Evolutionary conservation across 768 basidiomycete species (phyloP).

Genomic region (Panaeolus cyanescens): DNA sequence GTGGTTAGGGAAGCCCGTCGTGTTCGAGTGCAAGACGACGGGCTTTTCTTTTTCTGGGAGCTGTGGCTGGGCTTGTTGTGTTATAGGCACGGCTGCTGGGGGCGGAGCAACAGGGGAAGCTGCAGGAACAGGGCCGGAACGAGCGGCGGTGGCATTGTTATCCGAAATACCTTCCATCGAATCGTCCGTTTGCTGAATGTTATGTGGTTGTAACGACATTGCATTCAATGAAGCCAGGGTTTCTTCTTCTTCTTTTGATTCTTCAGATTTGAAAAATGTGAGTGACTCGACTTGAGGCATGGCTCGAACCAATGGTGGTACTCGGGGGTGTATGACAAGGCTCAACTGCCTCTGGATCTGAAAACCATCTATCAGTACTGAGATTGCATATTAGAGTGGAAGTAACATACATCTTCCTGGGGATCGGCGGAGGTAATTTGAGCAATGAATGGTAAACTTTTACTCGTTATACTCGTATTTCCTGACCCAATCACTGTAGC

Average conservation of each 20-base stretch:
- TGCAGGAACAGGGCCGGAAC: not conserved
- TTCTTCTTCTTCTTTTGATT: conserved; percentile 61
- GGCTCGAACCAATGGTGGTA: conserved; percentile 73
- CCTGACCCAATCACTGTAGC: conserved; percentile 54
- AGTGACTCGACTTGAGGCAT: conserved; percentile 64
- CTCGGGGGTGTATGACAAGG: conserved; percentile 73
- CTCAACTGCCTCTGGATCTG: conserved; percentile 48
- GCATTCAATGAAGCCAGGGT: conserved; percentile 39
- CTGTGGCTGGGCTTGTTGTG: conserved; percentile 2
- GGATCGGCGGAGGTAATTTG: conserved; percentile 32
- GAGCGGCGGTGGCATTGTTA: no score
- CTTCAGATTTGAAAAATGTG: conserved; percentile 63
- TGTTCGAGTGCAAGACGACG: not conserved
- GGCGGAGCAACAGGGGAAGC: not conserved
- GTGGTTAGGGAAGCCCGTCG: not conserved
- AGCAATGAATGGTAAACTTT: conserved; percentile 58
- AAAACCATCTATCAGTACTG: not conserved
- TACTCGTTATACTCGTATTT: conserved; percentile 60
- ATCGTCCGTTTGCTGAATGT: conserved; percentile 20
- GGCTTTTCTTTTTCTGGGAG: not conserved
- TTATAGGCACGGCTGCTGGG: not conserved
- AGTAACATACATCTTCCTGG: conserved; percentile 28
- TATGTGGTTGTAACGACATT: conserved; percentile 8
- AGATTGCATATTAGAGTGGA: not conserved
- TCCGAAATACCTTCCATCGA: conserved; percentile 23